Evolutionary conservation across 2,329 filamentous ascomycete species (phyloP).

Genomic region (Fusarium buxicola): DNA sequence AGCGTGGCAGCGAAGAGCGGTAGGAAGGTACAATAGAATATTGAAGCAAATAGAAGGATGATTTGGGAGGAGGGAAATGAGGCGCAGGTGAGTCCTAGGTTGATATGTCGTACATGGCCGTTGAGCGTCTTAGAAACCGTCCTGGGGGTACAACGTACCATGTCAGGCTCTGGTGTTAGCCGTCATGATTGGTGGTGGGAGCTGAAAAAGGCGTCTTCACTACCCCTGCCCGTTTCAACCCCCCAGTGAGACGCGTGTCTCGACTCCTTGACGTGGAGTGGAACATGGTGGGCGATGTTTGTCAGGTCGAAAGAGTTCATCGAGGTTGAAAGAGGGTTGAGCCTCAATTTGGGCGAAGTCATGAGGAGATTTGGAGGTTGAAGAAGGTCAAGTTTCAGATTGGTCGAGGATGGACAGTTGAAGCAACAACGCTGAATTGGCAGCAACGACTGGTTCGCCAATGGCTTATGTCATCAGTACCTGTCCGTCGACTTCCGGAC

Average conservation of each 20-base stretch:
- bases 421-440: constrained; percentile 1
- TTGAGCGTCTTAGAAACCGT: constrained; percentile 9
- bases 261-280: neutral
- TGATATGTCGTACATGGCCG: neutral
- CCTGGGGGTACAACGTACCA: constrained; percentile 26
- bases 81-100: constrained; percentile 11
- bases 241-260: constrained; percentile 16
- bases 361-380: constrained; percentile 7
- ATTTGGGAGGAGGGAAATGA: constrained; percentile 10
- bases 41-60: constrained; percentile 13
- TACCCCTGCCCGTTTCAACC: constrained; percentile 33
- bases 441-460: constrained; percentile 21
- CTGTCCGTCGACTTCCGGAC: too few species aligned
- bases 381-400: constrained; percentile 11
- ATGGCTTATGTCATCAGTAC: constrained; percentile 1
- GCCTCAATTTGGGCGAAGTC: constrained; percentile 6
- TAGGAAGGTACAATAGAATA: constrained; percentile 3
- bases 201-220: constrained; percentile 31
- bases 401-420: neutral
- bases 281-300: constrained; percentile 6
- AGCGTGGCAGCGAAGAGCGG: constrained; percentile 15
- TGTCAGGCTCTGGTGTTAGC: constrained; percentile 21
- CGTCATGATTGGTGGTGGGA: constrained; percentile 32
- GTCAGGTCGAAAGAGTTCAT: neutral
- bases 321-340: constrained; percentile 11